Evolutionary conservation across 2,329 filamentous ascomycete species (phyloP).

Genomic region (Aspergillus texensis): DNA sequence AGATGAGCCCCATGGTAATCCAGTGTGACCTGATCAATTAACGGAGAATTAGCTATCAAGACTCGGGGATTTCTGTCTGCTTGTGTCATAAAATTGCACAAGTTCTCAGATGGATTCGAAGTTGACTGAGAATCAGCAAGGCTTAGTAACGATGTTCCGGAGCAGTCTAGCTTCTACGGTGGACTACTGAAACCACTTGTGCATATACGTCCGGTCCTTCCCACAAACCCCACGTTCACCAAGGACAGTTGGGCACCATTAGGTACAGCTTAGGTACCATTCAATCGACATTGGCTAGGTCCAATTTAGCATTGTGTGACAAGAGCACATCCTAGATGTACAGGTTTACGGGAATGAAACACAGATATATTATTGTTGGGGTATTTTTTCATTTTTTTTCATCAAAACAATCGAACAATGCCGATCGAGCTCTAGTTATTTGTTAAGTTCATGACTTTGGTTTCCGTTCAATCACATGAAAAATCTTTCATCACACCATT

Average conservation of each 20-base stretch:
- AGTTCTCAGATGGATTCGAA: background rate
- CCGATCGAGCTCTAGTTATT: constrained; percentile 32
- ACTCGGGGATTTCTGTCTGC: background rate
- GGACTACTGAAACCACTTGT: background rate
- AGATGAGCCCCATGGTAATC: constrained; percentile 67
- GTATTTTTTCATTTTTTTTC: constrained; percentile 32
- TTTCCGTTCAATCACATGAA: constrained; percentile 37
- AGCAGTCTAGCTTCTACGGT: constrained; percentile 13
- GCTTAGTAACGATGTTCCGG: background rate
- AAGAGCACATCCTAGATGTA: background rate
- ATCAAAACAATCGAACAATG: constrained; percentile 31
- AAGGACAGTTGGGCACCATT: constrained; percentile 6
- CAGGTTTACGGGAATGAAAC: background rate
- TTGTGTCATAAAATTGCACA: background rate
- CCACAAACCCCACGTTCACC: constrained; percentile 6
- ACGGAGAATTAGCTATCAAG: background rate
- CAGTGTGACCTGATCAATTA: constrained; percentile 4
- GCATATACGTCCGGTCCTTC: background rate
- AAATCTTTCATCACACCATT: constrained; percentile 40
- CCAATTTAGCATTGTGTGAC: background rate
- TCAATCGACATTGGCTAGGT: background rate
- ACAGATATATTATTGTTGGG: constrained; percentile 14
- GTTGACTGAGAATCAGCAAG: constrained; percentile 4
- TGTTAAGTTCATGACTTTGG: constrained; percentile 38
- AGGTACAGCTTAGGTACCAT: background rate